Conservation (phyloP, 2,329 filamentous ascomycete genomes). For the Onygena corvina region DNA sequence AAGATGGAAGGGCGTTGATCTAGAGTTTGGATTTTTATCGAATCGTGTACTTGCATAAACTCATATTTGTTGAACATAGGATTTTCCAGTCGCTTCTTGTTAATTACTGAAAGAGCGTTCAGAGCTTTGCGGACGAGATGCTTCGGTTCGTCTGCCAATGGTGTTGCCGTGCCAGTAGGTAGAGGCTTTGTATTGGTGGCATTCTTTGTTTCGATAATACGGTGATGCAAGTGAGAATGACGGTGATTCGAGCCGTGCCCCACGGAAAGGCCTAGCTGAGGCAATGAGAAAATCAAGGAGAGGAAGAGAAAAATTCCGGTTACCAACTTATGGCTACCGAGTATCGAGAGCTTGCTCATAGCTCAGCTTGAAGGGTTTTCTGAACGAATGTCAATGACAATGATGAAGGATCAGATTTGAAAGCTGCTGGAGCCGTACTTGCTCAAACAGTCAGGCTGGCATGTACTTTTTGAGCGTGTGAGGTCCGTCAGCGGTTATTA, state of each 20-base stretch:
- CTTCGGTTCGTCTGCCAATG: neutral
- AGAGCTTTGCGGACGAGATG: neutral
- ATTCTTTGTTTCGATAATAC: neutral
- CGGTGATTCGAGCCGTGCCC: neutral
- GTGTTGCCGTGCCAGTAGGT: neutral
- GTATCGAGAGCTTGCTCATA: neutral
- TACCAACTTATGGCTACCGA: neutral
- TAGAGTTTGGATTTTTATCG: neutral
- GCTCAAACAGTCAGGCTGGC: too few relatives aligned
- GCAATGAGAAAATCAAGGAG: neutral
- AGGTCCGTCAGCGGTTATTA: too few relatives aligned
- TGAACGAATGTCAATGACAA: neutral
- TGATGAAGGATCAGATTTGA: neutral
- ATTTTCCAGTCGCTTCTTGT: constrained; percentile 5
- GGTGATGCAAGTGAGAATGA: neutral
- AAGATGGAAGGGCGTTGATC: neutral
- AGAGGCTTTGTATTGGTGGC: neutral
- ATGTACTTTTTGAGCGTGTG: too few relatives aligned
- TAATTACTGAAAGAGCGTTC: neutral
- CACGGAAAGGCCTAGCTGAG: neutral
- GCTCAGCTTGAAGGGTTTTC: neutral
- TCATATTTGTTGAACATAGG: constrained; percentile 8
- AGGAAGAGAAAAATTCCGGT: neutral
- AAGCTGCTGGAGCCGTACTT: too few relatives aligned
- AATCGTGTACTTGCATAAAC: neutral